These are phyloP conservation scores for Pisolithus tinctorius DNA, from an alignment of 768 basidiomycete genomes.

Conservation along the genomic window DNA sequence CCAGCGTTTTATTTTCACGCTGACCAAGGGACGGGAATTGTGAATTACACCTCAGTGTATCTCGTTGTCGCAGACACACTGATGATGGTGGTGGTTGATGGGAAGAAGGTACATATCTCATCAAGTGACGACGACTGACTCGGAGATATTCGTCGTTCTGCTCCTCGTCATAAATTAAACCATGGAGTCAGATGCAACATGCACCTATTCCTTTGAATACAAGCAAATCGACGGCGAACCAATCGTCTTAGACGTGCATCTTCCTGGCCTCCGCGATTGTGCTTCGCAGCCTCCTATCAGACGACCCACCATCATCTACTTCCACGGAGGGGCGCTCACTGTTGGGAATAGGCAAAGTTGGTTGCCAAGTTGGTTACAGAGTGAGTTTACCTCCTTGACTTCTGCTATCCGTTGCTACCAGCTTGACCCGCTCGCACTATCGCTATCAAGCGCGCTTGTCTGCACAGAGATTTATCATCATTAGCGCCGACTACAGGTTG, in stretches of 20 bases:
- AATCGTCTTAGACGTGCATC: slow-evolving; percentile 32
- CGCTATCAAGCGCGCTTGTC: slow-evolving; percentile 36
- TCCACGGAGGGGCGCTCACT: slow-evolving; percentile 52
- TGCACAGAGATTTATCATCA: slow-evolving; percentile 45
- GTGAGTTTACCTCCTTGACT: slow-evolving; percentile 28
- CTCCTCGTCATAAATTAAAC: too few relatives aligned
- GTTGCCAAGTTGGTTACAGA: slow-evolving; percentile 60
- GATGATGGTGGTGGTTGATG: too few relatives aligned
- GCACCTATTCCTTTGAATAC: slow-evolving; percentile 20
- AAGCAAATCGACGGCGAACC: slow-evolving; percentile 23
- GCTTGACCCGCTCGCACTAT: neutral
- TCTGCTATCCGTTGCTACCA: neutral
- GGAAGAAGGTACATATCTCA: too few relatives aligned
- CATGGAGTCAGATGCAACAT: too few relatives aligned
- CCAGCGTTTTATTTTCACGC: too few relatives aligned
- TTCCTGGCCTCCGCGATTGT: slow-evolving; percentile 2
- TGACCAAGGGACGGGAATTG: too few relatives aligned
- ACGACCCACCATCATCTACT: slow-evolving; percentile 30
- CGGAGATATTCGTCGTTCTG: too few relatives aligned
- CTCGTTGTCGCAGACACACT: too few relatives aligned
- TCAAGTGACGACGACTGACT: too few relatives aligned
- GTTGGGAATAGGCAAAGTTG: slow-evolving; percentile 54
- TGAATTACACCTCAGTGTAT: too few relatives aligned
- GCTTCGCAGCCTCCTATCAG: neutral
- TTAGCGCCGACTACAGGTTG: slow-evolving; percentile 60